Percentiles rank a stretch among this genome's conserved stretches.
phyloP scores from a whole-genome alignment of 495 filamentous ascomycete species.

The Penicillium alfredii region DNA sequence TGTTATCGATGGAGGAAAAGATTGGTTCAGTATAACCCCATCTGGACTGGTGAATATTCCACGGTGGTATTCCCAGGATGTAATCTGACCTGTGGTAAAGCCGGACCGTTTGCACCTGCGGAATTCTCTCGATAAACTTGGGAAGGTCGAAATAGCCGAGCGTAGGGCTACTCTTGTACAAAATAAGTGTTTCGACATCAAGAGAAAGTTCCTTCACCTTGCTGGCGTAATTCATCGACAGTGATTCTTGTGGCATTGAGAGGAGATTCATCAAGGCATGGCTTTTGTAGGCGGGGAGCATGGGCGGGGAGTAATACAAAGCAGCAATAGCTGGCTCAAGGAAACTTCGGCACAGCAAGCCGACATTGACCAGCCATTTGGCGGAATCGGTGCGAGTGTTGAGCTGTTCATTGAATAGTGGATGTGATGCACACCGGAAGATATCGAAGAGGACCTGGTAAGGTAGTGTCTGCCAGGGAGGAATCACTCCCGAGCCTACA shows the following conservation, averaged over 20 bases:
- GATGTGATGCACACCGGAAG: conserved; percentile 59
- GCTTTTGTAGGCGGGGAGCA: conserved; percentile 45
- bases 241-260: conserved; percentile 30
- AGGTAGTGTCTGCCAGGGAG: conserved; percentile 64
- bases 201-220: conserved; percentile 68
- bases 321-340: conserved; percentile 68
- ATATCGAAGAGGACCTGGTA: conserved; percentile 66
- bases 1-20: conserved; percentile 48
- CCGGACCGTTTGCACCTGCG: conserved; percentile 36
- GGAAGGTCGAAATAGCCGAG: conserved; percentile 44
- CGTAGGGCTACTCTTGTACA: conserved; percentile 39
- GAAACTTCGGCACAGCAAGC: conserved; percentile 59
- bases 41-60: conserved; percentile 33
- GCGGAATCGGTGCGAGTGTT: conserved; percentile 37
- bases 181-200: conserved; percentile 47
- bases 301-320: conserved; percentile 64
- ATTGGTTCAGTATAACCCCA: conserved; percentile 59
- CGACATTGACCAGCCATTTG: conserved; percentile 55
- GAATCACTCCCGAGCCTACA: conserved; percentile 44
- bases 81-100: conserved; percentile 39
- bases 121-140: conserved; percentile 35
- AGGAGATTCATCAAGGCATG: conserved; percentile 47
- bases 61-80: conserved; percentile 22
- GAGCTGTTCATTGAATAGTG: conserved; percentile 47
- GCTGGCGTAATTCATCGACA: conserved; percentile 50